Evolutionary conservation across 116 monocot species (phyloP).

Genomic region (Posidonia oceanica): DNA sequence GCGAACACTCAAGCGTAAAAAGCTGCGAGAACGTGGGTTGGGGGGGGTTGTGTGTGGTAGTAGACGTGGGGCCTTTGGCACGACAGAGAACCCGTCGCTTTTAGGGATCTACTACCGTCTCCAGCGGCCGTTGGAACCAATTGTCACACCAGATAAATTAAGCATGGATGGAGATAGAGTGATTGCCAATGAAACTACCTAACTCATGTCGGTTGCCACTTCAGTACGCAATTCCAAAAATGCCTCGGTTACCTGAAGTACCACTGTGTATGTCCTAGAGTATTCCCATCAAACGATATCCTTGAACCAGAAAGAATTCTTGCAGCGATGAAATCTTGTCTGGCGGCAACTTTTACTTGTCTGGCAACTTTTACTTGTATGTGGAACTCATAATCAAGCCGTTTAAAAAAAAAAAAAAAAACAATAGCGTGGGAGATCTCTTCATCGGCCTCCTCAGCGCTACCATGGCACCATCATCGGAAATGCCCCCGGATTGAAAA

Average conservation of each 20-base stretch:
- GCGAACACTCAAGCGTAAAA: too few species aligned
- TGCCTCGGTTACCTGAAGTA: not conserved
- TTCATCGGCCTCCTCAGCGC: too few species aligned
- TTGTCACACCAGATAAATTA: not conserved
- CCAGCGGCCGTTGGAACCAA: not conserved
- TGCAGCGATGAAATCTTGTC: too few species aligned
- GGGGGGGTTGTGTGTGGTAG: too few species aligned
- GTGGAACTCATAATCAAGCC: too few species aligned
- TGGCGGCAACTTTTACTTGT: too few species aligned
- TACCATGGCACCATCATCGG: too few species aligned
- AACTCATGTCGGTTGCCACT: not conserved
- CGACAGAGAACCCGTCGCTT: not conserved
- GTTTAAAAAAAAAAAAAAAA: too few species aligned
- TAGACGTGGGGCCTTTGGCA: not conserved
- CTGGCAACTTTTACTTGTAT: too few species aligned
- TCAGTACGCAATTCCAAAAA: not conserved
- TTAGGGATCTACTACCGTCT: not conserved
- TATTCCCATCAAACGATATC: not conserved
- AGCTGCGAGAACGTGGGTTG: not conserved
- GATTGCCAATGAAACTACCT: not conserved
- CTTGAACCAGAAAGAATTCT: not conserved
- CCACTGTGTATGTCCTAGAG: not conserved
- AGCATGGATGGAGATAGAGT: not conserved
- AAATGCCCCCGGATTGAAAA: too few species aligned
- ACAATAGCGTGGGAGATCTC: too few species aligned